Percentiles rank a stretch among this genome's conserved stretches.
Evolutionary conservation across 495 filamentous ascomycete genomes (phyloP).

Genomic region (Aspergillus indologenus): DNA sequence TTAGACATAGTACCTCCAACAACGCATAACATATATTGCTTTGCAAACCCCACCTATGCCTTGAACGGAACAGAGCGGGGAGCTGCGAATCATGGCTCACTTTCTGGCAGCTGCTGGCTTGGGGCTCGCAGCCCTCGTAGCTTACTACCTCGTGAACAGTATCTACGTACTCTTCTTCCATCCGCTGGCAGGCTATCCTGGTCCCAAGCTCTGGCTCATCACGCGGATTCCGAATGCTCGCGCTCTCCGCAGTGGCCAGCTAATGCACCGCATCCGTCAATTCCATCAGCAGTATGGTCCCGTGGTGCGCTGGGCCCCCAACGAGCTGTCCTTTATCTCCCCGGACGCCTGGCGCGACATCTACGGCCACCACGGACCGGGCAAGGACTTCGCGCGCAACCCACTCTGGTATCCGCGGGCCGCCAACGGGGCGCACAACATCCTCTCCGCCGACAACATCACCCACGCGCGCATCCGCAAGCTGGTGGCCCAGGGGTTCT

Average conservation of each 20-base stretch:
- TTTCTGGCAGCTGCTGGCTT: too few species aligned
- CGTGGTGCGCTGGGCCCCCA: neutral
- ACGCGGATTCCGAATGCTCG: neutral
- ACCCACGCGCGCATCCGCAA: too few species aligned
- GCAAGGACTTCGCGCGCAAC: neutral
- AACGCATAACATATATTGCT: too few species aligned
- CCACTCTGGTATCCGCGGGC: neutral
- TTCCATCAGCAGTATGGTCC: neutral
- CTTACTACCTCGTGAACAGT: too few species aligned
- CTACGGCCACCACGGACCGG: slow-evolving; percentile 3
- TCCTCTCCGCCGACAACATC: too few species aligned
- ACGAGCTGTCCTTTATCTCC: slow-evolving; percentile 1
- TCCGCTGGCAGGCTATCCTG: neutral
- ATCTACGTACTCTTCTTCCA: too few species aligned
- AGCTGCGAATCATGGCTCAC: too few species aligned
- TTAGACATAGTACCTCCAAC: too few species aligned
- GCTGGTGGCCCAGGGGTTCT: slow-evolving; percentile 45
- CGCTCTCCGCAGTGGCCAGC: neutral
- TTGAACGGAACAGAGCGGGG: too few species aligned
- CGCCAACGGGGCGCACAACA: neutral
- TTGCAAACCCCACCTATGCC: too few species aligned
- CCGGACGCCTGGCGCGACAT: slow-evolving; percentile 1
- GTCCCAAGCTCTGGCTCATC: neutral
- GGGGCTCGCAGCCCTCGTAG: too few species aligned
- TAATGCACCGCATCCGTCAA: neutral